These are phyloP conservation scores for Melastoma malabathricum DNA, from an alignment of 345 rosid species.

Conservation along the genomic window DNA sequence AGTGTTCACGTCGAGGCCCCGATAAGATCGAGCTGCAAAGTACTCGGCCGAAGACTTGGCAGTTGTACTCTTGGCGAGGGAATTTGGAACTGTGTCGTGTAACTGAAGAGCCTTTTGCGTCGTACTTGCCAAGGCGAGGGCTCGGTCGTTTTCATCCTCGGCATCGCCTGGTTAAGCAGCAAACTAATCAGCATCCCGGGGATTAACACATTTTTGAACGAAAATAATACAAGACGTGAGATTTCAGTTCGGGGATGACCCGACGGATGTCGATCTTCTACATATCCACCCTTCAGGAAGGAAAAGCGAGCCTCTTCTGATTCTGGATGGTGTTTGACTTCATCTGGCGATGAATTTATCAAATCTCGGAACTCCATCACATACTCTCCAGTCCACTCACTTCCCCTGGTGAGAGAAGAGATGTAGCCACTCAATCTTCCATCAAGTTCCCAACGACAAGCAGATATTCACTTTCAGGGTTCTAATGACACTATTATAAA, in stretches of 20 bases:
- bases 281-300: slow-evolving; percentile 65
- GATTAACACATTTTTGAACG: no score
- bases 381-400: slow-evolving; percentile 84
- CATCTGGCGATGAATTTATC: slow-evolving; percentile 27
- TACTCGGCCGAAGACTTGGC: slow-evolving; percentile 76
- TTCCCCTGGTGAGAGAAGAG: slow-evolving; percentile 36
- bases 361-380: slow-evolving; percentile 67
- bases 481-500: no score
- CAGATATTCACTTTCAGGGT: neutral
- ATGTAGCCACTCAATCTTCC: neutral
- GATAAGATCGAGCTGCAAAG: slow-evolving; percentile 54
- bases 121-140: slow-evolving; percentile 45
- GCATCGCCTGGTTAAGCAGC: slow-evolving; percentile 19
- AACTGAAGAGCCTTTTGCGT: slow-evolving; percentile 59
- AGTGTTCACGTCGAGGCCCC: slow-evolving; percentile 47
- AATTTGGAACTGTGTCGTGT: slow-evolving; percentile 23
- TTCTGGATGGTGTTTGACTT: slow-evolving; percentile 29
- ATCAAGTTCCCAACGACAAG: neutral
- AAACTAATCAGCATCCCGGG: neutral
- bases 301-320: slow-evolving; percentile 84
- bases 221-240: no score
- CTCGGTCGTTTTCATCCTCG: slow-evolving; percentile 21
- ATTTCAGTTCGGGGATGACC: slow-evolving; percentile 17
- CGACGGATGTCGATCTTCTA: slow-evolving; percentile 41
- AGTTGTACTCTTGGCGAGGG: slow-evolving; percentile 29